A percentile compares a stretch with the other conserved stretches of the same genome.
Evolutionary conservation across 1,284 basidiomycete species (phyloP).

Genomic region (Anthracocystis setariae): DNA sequence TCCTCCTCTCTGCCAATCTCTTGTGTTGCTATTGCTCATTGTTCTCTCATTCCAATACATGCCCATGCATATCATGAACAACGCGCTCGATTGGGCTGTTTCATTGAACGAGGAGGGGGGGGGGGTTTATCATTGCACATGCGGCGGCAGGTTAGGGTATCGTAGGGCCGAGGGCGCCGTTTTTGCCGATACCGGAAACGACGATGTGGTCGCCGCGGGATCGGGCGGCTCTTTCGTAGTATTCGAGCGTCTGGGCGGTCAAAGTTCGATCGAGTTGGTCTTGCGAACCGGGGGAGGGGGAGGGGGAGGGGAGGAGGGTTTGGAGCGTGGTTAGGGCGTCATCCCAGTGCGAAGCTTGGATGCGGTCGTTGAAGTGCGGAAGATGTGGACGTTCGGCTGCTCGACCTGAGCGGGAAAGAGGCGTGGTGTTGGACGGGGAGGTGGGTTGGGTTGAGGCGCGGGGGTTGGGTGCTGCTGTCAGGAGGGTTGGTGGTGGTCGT

Average conservation of each 20-base stretch:
- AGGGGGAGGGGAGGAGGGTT: neutral
- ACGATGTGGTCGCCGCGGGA: conserved; percentile 42
- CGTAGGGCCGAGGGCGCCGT: conserved; percentile 25
- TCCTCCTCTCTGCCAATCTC: neutral
- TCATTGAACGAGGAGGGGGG: too few species aligned
- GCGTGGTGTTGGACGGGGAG: neutral
- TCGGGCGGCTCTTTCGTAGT: conserved; percentile 30
- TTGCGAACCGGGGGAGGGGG: too few species aligned
- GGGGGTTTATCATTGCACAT: neutral
- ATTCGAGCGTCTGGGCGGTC: conserved; percentile 11
- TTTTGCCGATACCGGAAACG: conserved; percentile 37
- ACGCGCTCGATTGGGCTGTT: neutral
- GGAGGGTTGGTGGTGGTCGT: neutral
- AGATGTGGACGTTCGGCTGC: conserved; percentile 11
- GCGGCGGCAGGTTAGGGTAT: conserved; percentile 7
- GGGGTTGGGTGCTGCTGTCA: neutral
- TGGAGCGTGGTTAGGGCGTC: conserved; percentile 3
- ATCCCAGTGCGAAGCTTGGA: conserved; percentile 36
- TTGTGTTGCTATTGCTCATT: neutral
- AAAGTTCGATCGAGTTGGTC: neutral
- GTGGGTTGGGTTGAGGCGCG: neutral
- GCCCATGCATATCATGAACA: neutral
- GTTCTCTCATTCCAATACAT: conserved; percentile 5
- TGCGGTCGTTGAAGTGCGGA: conserved; percentile 37
- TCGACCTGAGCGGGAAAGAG: neutral